A percentile compares a stretch with the other conserved stretches of the same genome.
These are phyloP conservation scores for Tulasnella calospora DNA, from an alignment of 768 basidiomycete genomes.

Conservation along the genomic window DNA sequence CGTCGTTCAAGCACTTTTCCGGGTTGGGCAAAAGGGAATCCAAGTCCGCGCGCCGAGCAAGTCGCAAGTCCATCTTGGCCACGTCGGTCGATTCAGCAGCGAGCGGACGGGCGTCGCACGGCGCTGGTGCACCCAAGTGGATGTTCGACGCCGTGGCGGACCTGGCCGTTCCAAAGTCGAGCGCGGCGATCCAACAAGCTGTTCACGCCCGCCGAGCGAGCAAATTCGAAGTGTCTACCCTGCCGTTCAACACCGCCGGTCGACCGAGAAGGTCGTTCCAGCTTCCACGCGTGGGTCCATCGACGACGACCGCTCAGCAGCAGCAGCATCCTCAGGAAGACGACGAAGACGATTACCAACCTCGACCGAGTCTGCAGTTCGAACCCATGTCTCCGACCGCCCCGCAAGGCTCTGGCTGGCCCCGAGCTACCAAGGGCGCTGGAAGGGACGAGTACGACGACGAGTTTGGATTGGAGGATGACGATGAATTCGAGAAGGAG, in stretches of 20 bases:
- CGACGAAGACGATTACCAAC: slow-evolving; percentile 38
- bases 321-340: neutral
- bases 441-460: slow-evolving; percentile 37
- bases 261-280: neutral
- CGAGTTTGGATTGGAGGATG: slow-evolving; percentile 40
- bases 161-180: slow-evolving; percentile 39
- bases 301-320: too few relatives aligned
- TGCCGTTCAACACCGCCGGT: neutral
- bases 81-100: neutral
- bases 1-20: slow-evolving; percentile 12
- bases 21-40: neutral
- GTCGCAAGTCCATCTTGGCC: neutral
- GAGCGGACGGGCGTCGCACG: neutral
- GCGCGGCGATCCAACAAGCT: slow-evolving; percentile 10
- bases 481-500: slow-evolving; percentile 38
- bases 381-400: slow-evolving; percentile 51
- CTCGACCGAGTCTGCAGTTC: slow-evolving; percentile 56
- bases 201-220: neutral
- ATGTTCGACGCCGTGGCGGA: slow-evolving; percentile 77
- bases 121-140: slow-evolving; percentile 42
- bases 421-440: slow-evolving; percentile 8
- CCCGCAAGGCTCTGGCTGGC: slow-evolving; percentile 30
- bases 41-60: neutral
- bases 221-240: neutral
- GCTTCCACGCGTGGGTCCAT: neutral